Conservation (phyloP, 352 stramenopile genomes). For the Globisporangium nagaii region DNA sequence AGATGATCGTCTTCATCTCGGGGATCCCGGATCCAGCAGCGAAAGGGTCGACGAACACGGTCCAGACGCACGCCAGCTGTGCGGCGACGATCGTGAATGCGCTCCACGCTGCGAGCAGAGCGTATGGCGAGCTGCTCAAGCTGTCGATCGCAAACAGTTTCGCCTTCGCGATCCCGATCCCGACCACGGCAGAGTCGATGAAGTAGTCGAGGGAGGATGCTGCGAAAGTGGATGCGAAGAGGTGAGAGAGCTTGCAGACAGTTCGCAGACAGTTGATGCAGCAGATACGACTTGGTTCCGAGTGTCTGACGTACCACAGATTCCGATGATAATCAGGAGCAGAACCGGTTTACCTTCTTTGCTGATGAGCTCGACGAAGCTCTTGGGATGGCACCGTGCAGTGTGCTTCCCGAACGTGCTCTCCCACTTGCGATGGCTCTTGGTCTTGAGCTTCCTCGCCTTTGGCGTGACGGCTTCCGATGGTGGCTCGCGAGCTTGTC, state of each 20-base stretch:
- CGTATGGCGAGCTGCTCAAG: constrained; percentile 11
- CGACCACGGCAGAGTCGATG: constrained; percentile 26
- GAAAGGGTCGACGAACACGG: constrained; percentile 31
- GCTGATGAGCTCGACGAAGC: constrained; percentile 30
- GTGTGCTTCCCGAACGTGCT: constrained; percentile 31
- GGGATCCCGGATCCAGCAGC: constrained; percentile 62
- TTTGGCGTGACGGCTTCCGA: background rate
- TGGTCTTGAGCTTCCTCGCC: constrained; percentile 19
- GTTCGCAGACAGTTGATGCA: too few relatives aligned
- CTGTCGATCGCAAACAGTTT: constrained; percentile 13
- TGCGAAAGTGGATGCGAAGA: constrained; percentile 7
- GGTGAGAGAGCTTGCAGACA: too few relatives aligned
- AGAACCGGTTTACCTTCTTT: constrained; percentile 54
- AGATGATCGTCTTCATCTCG: constrained; percentile 80
- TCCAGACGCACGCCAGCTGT: constrained; percentile 35
- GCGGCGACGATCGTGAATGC: constrained; percentile 31
- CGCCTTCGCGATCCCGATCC: constrained; percentile 12
- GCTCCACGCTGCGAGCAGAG: constrained; percentile 23
- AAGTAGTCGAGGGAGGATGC: constrained; percentile 48
- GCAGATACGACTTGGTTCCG: too few relatives aligned
- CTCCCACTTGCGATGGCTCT: constrained; percentile 43
- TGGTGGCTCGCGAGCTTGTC: background rate
- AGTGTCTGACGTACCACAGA: constrained; percentile 32
- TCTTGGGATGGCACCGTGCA: constrained; percentile 20
- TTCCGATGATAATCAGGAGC: constrained; percentile 42